These are phyloP conservation scores for Ceratocystis harringtonii DNA, from an alignment of 2,329 filamentous ascomycete genomes.

Conservation along the genomic window DNA sequence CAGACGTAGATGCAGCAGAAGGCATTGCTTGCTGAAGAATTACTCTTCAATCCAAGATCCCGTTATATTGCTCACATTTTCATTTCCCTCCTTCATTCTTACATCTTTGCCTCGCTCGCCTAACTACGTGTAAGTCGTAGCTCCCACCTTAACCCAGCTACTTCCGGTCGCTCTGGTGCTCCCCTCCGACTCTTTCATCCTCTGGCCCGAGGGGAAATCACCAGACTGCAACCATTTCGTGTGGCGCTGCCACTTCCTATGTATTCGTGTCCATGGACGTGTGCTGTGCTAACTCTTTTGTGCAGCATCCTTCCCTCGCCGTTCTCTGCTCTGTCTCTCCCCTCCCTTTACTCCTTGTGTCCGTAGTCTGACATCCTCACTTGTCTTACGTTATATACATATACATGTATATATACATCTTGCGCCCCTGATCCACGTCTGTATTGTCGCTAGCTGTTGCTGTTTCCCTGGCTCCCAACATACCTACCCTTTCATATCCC, in stretches of 20 bases:
- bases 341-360: neutral
- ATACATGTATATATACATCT: conserved; percentile 8
- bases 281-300: neutral
- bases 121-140: neutral
- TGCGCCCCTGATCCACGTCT: neutral
- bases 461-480: neutral
- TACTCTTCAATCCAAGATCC: neutral
- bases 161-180: neutral
- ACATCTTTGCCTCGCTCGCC: neutral
- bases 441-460: neutral
- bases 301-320: neutral
- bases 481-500: conserved; percentile 7
- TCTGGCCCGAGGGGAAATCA: conserved; percentile 4
- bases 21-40: too few relatives aligned
- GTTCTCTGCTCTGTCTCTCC: neutral
- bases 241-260: neutral
- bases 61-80: neutral
- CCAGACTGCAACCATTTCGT: neutral
- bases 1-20: too few relatives aligned
- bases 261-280: neutral
- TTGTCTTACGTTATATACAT: neutral
- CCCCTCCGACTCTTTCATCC: conserved; percentile 1
- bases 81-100: neutral
- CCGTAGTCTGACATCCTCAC: neutral
- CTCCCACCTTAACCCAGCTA: neutral